Base-by-base conservation (phyloP, 2,329 filamentous ascomycete genomes). In the Botrytis galanthina region DNA sequence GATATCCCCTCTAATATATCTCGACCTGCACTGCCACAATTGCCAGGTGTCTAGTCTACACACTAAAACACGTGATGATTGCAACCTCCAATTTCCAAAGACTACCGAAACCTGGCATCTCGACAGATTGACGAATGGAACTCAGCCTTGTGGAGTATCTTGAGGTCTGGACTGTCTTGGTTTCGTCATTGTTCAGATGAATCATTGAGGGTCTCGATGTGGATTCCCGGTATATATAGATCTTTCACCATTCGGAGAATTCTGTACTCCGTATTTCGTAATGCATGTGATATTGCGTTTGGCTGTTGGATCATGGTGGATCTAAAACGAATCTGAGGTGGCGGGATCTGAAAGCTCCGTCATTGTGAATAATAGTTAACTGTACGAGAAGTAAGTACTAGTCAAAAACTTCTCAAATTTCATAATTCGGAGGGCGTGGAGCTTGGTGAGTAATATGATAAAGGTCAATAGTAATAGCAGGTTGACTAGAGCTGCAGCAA, bases 101-200 rank as follows among this genome's bases (percentile, higher is more conserved):
- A 20, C 39, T 10, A 29, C 9, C 29, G n/a, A 35, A 61, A 26
- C 59, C 32, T 26, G 3, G 32, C 2, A 37, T 48, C 62, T 48
- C 44, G 29, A 66, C 9, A 29, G 51, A 54, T 7, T 29, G 51
- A 54, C 29, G 44, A n/a, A 18, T 22, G 20, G 10, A 4, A 44
- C 39, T 51, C 63, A 66, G 63, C 44, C 63, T 46, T 51, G 44
- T 51, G 63, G 63, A 37, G 63, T 46, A 37, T 51, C 12, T 7
- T 66, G 63, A 48, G 26, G 44, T 22, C 29, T 37, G 8, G 32
- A 66, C 22, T 37, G 42, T 37, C 35, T 48, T 18, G 29, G 61
- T 63, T 66, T 66, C 44, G 63, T 48, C 44, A 66, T 37, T n/a
- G 44, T 48, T 48, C 20, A 66, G 63, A 66, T 66, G 44, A 51